These are phyloP conservation scores for Podaxis sp. DNA, from an alignment of 768 basidiomycete species.

Conservation along the genomic window DNA sequence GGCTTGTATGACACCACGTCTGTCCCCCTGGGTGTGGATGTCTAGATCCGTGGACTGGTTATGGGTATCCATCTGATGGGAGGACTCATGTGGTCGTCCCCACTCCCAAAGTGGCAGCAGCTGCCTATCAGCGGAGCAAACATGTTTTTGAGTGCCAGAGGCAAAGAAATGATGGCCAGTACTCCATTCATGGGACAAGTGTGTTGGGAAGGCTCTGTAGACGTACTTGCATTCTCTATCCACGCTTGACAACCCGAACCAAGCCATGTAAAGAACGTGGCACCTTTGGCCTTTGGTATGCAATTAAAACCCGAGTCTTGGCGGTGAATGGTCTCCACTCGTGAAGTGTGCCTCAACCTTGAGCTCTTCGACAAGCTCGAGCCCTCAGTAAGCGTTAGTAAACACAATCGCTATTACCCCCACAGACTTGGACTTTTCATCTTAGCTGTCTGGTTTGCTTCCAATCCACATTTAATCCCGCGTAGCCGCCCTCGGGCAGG, in stretches of 20 bases:
- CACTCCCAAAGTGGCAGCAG: neutral
- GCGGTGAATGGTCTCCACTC: no score
- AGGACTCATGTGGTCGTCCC: neutral
- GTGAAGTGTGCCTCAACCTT: no score
- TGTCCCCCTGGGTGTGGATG: neutral
- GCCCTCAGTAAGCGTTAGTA: constrained; percentile 32
- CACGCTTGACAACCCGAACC: constrained; percentile 63
- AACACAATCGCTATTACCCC: constrained; percentile 55
- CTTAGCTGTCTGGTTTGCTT: constrained; percentile 59
- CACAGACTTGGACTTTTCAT: constrained; percentile 49
- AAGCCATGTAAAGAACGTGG: constrained; percentile 69
- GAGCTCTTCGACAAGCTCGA: constrained; percentile 21
- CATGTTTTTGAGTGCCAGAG: neutral
- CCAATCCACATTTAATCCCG: constrained; percentile 57
- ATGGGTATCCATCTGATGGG: neutral
- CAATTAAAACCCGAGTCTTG: no score
- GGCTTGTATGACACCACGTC: constrained; percentile 4
- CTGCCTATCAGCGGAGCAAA: neutral
- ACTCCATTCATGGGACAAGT: constrained; percentile 39
- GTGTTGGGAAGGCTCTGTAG: neutral
- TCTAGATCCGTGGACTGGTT: neutral
- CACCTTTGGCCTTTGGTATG: constrained; percentile 33
- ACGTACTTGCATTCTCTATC: constrained; percentile 59
- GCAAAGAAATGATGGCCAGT: constrained; percentile 51
- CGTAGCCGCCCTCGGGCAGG: constrained; percentile 50